These are phyloP conservation scores for Rhodotorula sp. DNA, from an alignment of 1,284 basidiomycete species.

Conservation along the genomic window DNA sequence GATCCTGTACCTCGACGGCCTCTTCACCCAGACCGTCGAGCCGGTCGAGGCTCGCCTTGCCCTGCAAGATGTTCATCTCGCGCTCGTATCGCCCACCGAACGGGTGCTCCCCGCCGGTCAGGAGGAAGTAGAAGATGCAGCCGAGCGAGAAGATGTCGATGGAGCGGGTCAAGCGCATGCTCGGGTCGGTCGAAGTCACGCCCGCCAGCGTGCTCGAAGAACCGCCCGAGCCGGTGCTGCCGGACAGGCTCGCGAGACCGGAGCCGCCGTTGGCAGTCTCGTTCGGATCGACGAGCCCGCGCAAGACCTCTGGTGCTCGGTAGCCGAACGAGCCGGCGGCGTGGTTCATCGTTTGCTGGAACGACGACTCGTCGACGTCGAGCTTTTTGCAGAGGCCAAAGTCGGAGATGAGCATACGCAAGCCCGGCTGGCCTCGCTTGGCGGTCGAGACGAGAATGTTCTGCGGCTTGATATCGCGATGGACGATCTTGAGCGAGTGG, in stretches of 20 bases:
- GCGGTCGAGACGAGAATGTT: conserved; percentile 88
- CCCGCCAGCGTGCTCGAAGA: conserved; percentile 24
- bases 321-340: conserved; percentile 86
- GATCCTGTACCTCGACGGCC: conserved; percentile 75
- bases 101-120: conserved; percentile 84
- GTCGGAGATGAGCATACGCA: conserved; percentile 91
- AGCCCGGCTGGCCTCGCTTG: conserved; percentile 52
- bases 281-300: conserved; percentile 85
- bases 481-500: conserved; percentile 92
- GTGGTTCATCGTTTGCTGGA: conserved; percentile 69
- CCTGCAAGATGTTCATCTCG: conserved; percentile 86
- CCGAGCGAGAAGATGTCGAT: conserved; percentile 93
- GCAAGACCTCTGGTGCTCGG: conserved; percentile 88
- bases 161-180: conserved; percentile 77
- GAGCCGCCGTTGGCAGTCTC: conserved; percentile 51
- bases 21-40: conserved; percentile 84
- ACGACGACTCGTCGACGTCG: conserved; percentile 89
- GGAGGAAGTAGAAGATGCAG: conserved; percentile 86
- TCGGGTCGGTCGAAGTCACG: conserved; percentile 48
- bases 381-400: conserved; percentile 91
- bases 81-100: conserved; percentile 87
- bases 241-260: conserved; percentile 15
- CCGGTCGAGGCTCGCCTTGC: conserved; percentile 65
- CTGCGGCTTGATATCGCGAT: conserved; percentile 97
- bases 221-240: conserved; percentile 24